phyloP scores from a whole-genome alignment of 1,139 yeast species.

The Blastobotrys proliferans region DNA sequence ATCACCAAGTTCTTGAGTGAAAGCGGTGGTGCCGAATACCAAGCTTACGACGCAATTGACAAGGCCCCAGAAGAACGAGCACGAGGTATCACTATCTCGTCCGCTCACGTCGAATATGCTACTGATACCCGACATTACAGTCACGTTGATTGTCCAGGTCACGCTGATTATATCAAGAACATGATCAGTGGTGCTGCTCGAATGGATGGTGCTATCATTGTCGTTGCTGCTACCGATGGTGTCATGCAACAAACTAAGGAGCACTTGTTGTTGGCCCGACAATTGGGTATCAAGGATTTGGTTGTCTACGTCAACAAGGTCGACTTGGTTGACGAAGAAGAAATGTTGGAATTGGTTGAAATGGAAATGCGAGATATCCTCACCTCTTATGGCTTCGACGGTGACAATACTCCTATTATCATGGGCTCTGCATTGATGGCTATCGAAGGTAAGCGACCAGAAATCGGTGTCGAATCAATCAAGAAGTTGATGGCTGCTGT shows the following conservation, averaged over 20 bases:
- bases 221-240: conserved; percentile 98
- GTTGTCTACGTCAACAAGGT: conserved; percentile 98
- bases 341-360: conserved; percentile 98
- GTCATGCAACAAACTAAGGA: conserved; percentile 99
- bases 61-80: conserved; percentile 99
- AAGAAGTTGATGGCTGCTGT: conserved; percentile 83
- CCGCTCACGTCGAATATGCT: conserved; percentile 96
- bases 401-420: conserved; percentile 95
- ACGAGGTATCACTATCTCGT: conserved; percentile 97
- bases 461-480: conserved; percentile 87
- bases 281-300: conserved; percentile 97
- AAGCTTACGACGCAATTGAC: conserved; percentile 91
- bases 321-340: conserved; percentile 96
- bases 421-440: conserved; percentile 99
- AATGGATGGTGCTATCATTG: conserved; percentile 99
- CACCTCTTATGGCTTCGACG: conserved; percentile 89
- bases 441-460: conserved; percentile 80
- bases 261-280: conserved; percentile 96
- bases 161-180: conserved; percentile 97
- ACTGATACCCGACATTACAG: conserved; percentile 82
- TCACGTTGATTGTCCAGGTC: conserved; percentile 98
- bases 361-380: conserved; percentile 99
- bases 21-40: conserved; percentile 87
- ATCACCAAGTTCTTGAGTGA: conserved; percentile 90
- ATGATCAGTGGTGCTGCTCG: conserved; percentile 99